A percentile compares a stretch with the other conserved stretches of the same genome.
Evolutionary conservation across 345 rosid species (phyloP).

Genomic region (Populus simonii): DNA sequence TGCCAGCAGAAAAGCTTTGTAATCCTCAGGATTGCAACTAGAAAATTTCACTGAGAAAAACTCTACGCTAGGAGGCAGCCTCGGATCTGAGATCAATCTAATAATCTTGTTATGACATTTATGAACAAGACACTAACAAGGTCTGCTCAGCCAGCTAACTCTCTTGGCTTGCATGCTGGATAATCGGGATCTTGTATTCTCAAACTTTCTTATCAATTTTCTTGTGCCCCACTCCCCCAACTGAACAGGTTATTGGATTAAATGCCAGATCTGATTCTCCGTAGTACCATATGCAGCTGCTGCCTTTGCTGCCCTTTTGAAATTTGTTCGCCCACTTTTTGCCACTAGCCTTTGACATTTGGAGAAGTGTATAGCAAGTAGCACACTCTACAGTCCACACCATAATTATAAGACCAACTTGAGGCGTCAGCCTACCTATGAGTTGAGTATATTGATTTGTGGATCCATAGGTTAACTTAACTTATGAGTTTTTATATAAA

Average conservation of each 20-base stretch:
- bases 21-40: background rate
- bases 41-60: background rate
- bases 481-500: too few relatives aligned
- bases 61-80: background rate
- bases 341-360: background rate
- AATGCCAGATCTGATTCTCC: slow-evolving; percentile 35
- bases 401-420: too few relatives aligned
- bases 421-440: too few relatives aligned
- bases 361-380: background rate
- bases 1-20: background rate
- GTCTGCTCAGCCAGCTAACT: background rate
- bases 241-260: background rate
- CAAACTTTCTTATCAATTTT: background rate
- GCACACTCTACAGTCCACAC: too few relatives aligned
- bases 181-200: slow-evolving; percentile 1
- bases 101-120: background rate
- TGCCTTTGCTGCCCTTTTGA: background rate
- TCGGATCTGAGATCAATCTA: background rate
- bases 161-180: background rate
- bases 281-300: slow-evolving; percentile 1
- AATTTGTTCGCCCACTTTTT: background rate
- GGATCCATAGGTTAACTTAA: too few relatives aligned
- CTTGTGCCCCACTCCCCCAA: slow-evolving; percentile 4
- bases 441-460: too few relatives aligned
- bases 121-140: background rate